Conservation (phyloP, 768 basidiomycete genomes). For the Asterophora parasitica region DNA sequence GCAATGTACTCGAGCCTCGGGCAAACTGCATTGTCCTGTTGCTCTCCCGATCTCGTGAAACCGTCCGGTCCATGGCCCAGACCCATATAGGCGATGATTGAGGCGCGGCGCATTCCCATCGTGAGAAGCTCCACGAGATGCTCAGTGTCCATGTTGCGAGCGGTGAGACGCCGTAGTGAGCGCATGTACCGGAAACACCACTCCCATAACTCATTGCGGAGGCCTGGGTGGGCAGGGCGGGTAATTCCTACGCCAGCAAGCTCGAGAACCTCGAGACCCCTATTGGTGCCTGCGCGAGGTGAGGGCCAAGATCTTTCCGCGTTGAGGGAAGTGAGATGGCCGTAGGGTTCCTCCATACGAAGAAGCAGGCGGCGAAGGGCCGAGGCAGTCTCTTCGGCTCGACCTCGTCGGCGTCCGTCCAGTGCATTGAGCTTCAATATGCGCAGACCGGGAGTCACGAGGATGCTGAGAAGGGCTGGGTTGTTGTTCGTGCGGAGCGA, state of each 20-base stretch:
- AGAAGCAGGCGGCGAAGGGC: constrained; percentile 26
- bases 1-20: not conserved
- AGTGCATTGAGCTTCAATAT: constrained; percentile 29
- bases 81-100: not conserved
- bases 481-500: constrained; percentile 32
- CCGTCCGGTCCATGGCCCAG: not conserved
- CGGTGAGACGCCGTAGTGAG: constrained; percentile 20
- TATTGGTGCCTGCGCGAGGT: not conserved
- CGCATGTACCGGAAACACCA: constrained; percentile 28
- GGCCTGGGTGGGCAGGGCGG: constrained; percentile 2
- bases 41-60: not conserved
- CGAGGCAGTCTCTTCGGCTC: constrained; percentile 23
- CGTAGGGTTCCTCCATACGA: constrained; percentile 22
- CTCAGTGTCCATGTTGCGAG: constrained; percentile 18
- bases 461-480: constrained; percentile 23
- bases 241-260: constrained; percentile 20
- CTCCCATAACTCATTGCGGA: constrained; percentile 19
- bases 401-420: constrained; percentile 26
- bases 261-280: constrained; percentile 18
- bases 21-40: not conserved
- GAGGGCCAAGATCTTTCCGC: not conserved
- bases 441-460: constrained; percentile 27
- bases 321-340: constrained; percentile 9
- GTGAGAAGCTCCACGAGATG: constrained; percentile 18
- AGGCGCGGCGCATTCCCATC: not conserved